Percentiles rank a stretch among this genome's conserved stretches.
phyloP scores from a whole-genome alignment of 2,329 filamentous ascomycete genomes.

The Colletotrichum coccodes region DNA sequence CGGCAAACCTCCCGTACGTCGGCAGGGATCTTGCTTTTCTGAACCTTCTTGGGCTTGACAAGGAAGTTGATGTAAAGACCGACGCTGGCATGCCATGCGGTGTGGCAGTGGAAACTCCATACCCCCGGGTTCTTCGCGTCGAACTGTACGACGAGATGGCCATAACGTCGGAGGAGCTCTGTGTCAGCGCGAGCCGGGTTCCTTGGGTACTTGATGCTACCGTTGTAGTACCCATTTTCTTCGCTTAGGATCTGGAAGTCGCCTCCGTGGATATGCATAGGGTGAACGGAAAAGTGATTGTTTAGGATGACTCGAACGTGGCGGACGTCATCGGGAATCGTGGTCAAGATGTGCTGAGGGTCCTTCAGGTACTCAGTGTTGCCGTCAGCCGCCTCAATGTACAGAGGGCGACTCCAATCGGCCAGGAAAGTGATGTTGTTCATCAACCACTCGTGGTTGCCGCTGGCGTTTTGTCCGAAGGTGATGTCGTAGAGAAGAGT shows the following conservation, averaged over 20 bases:
- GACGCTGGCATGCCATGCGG: conserved; percentile 57
- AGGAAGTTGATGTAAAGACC: conserved; percentile 25
- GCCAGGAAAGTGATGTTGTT: conserved; percentile 26
- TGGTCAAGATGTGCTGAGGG: conserved; percentile 20
- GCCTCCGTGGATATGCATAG: conserved; percentile 73
- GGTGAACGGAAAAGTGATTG: conserved; percentile 67
- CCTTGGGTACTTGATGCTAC: conserved; percentile 9
- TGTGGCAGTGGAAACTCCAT: conserved; percentile 58
- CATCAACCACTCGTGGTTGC: conserved; percentile 21
- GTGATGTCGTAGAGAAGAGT: conserved; percentile 9
- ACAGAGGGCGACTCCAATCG: conserved; percentile 23
- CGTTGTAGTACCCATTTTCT: conserved; percentile 43
- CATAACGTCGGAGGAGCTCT: conserved; percentile 14
- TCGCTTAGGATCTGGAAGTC: conserved; percentile 61
- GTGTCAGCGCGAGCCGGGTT: conserved; percentile 25
- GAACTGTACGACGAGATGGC: conserved; percentile 56
- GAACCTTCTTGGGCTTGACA: conserved; percentile 11
- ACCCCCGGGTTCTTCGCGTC: conserved; percentile 56
- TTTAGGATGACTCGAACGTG: conserved; percentile 67
- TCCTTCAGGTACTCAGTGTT: conserved; percentile 10
- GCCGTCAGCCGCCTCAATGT: conserved; percentile 16
- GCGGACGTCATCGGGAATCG: conserved; percentile 19
- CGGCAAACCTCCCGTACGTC: conserved; percentile 12
- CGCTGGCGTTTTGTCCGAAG: conserved; percentile 7
- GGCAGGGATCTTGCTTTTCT: not conserved